These are phyloP conservation scores for Neonectria coccinea DNA, from an alignment of 2,329 filamentous ascomycete genomes.

Conservation along the genomic window DNA sequence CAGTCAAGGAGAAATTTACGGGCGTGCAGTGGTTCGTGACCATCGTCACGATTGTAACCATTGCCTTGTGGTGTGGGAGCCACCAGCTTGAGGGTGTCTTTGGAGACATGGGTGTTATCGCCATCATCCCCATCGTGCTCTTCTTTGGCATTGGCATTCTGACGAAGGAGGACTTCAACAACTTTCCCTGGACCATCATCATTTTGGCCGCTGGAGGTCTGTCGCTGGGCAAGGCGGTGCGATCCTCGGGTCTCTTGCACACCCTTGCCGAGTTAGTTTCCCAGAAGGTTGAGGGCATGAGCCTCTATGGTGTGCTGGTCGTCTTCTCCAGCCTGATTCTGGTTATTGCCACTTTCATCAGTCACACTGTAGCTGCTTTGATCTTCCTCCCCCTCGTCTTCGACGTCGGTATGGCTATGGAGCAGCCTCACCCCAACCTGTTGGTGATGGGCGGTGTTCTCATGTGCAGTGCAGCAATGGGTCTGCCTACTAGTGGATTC, in stretches of 20 bases:
- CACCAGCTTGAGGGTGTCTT: constrained; percentile 90
- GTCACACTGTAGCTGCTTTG: constrained; percentile 93
- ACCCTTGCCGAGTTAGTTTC: constrained; percentile 87
- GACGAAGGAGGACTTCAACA: constrained; percentile 99
- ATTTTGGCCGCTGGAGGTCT: constrained; percentile 95
- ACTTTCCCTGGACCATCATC: constrained; percentile 99
- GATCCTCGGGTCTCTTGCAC: constrained; percentile 90
- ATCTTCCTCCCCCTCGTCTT: constrained; percentile 93
- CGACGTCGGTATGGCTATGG: constrained; percentile 86
- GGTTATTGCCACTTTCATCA: constrained; percentile 97
- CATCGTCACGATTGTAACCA: constrained; percentile 84
- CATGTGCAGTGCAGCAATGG: constrained; percentile 98
- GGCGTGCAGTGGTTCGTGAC: constrained; percentile 95
- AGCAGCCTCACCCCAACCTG: constrained; percentile 90
- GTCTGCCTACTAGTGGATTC: constrained; percentile 93
- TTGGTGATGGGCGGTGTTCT: constrained; percentile 94
- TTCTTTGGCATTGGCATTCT: constrained; percentile 98
- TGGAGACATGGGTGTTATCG: constrained; percentile 98
- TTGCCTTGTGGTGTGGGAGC: constrained; percentile 90
- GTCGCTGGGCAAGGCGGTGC: constrained; percentile 92
- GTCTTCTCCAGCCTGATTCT: constrained; percentile 88
- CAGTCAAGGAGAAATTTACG: constrained; percentile 88
- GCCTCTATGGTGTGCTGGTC: constrained; percentile 85
- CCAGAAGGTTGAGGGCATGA: constrained; percentile 77
- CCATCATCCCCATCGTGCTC: constrained; percentile 92